Percentiles rank a stretch among this genome's conserved stretches.
These are phyloP conservation scores for Globisporangium barbulae DNA, from an alignment of 352 stramenopile genomes.

Conservation along the genomic window DNA sequence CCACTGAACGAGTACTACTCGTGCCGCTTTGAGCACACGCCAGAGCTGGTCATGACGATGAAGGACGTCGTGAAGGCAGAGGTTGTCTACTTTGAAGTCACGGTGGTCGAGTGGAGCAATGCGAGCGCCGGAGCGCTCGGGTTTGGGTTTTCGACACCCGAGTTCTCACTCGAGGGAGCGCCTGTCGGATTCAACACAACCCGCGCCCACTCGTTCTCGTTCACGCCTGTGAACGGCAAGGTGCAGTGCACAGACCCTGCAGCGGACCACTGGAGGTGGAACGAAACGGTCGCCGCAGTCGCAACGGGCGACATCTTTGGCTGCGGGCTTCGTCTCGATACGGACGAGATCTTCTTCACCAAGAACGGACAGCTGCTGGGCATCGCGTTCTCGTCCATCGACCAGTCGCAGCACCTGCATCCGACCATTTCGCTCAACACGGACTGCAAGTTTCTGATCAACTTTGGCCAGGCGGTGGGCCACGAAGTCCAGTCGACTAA, in stretches of 20 bases:
- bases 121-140: conserved; percentile 30
- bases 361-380: conserved; percentile 81
- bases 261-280: conserved; percentile 74
- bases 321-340: conserved; percentile 76
- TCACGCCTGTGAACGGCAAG: conserved; percentile 65
- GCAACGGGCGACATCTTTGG: conserved; percentile 68
- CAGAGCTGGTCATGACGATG: conserved; percentile 67
- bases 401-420: conserved; percentile 39
- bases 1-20: conserved; percentile 41
- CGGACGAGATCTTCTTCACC: conserved; percentile 82
- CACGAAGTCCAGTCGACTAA: conserved; percentile 27
- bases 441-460: conserved; percentile 75
- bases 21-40: conserved; percentile 81
- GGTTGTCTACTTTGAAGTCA: conserved; percentile 83
- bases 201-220: conserved; percentile 57
- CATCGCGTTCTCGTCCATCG: conserved; percentile 77
- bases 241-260: conserved; percentile 48
- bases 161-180: conserved; percentile 69
- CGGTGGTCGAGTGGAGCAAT: conserved; percentile 54
- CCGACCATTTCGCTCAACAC: conserved; percentile 75
- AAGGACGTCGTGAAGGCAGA: conserved; percentile 67
- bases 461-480: conserved; percentile 49
- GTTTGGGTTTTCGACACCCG: conserved; percentile 61
- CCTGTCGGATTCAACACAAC: conserved; percentile 46
- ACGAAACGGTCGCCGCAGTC: conserved; percentile 41